Conservation (phyloP, 352 stramenopile species). For the Globisporangium cederbergense region DNA sequence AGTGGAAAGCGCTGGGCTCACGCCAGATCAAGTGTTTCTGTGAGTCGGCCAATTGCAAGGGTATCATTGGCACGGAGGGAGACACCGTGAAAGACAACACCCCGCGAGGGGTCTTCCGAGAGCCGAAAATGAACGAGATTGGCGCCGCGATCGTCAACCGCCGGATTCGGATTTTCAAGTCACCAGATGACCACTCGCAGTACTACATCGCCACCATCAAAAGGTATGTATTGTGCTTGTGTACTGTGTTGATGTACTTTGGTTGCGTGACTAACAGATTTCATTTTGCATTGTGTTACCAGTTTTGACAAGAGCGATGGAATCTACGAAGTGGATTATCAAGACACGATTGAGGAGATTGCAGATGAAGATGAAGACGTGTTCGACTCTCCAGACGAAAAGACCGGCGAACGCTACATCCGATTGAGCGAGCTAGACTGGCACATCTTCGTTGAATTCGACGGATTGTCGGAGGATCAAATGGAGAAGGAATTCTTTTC, state of each 20-base stretch:
- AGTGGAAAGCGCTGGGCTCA: slow-evolving; percentile 89
- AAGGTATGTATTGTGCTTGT: slow-evolving; percentile 20
- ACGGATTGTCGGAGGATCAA: slow-evolving; percentile 50
- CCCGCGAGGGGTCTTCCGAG: slow-evolving; percentile 56
- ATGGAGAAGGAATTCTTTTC: slow-evolving; percentile 64
- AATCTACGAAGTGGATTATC: slow-evolving; percentile 58
- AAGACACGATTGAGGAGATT: slow-evolving; percentile 32
- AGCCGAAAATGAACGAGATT: slow-evolving; percentile 54
- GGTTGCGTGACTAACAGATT: background rate
- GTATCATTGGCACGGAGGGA: slow-evolving; percentile 63
- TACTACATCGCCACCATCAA: slow-evolving; percentile 56
- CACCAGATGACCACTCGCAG: slow-evolving; percentile 46
- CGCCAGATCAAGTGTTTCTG: slow-evolving; percentile 81
- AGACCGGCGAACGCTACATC: slow-evolving; percentile 24
- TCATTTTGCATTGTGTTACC: background rate
- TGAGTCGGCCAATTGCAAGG: slow-evolving; percentile 62
- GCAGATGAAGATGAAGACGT: slow-evolving; percentile 25
- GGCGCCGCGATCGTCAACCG: slow-evolving; percentile 44
- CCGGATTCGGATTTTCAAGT: slow-evolving; percentile 64
- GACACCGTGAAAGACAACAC: slow-evolving; percentile 35
- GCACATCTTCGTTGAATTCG: slow-evolving; percentile 69
- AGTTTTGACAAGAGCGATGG: slow-evolving; percentile 36
- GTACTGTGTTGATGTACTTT: background rate
- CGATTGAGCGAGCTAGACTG: slow-evolving; percentile 37
- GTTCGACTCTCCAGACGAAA: slow-evolving; percentile 17